Base-by-base conservation (phyloP, 495 filamentous ascomycete genomes). In the Annulohypoxylon nitens region DNA sequence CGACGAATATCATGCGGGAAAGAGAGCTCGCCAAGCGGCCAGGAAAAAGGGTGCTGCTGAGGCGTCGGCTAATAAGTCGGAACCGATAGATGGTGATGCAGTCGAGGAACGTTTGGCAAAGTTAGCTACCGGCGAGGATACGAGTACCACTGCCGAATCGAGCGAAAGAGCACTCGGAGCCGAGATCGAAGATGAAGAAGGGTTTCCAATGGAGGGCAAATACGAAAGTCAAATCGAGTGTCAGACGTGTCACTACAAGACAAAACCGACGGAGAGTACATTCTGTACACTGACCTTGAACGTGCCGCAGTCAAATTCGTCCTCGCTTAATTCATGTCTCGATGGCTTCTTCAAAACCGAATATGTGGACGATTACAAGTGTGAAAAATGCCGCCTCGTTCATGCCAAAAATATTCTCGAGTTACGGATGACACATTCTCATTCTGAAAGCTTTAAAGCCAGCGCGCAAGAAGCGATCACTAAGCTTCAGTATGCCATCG, bases 351-450 rank as follows among this genome's bases (percentile, higher is more conserved):
- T 99, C 70, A 98, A 97, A 78, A 93, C 91, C 0, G 96, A 99
- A 75, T 91, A 93, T 76, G 97, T 99, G 59, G 97, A 99, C 59
- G 96, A 97, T 77, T 99, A 95, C 82, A 92, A 91, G 54, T 99
- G 96, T 79, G 96, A 98, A 67, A 92, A 89, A 74, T 99, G 96
- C 68, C 91, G 93, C 10, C 85, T 99, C n/a, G 78, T 92, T 51
- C 91, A 97, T 81, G 94, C 95, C 2, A 76, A 77, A 61, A 69
- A 71, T 1, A 51, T 79, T 14, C 55, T 82, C 20, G 75, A 83
- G 68, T 55, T 75, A 14, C 81, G 85, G 39, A 12, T 79, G 18
- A 59, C 75, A 20, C 85, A 83, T 57, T 82, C 78, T 14, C 61
- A 73, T 3, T 82, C 87, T 0, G 89, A 90, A 54, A 78, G 83